phyloP scores from a whole-genome alignment of 116 monocot genomes.

The Cymodocea nodosa region DNA sequence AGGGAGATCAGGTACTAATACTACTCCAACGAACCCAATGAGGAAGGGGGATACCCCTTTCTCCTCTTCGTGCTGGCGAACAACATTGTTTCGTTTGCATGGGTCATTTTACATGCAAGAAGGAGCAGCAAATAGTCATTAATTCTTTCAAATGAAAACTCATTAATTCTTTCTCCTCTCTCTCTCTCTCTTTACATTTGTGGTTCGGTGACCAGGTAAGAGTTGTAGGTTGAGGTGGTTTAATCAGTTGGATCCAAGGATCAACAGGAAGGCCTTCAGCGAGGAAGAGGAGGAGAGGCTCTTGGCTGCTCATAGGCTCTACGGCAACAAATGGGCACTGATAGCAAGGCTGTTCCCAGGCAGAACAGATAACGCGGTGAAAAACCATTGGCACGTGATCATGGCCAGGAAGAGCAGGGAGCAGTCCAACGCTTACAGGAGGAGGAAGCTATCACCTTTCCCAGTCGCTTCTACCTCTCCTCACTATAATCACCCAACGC shows the following conservation, averaged over 20 bases:
- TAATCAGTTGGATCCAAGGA: constrained; percentile 78
- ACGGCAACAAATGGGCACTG: constrained; percentile 71
- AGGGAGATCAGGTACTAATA: constrained; percentile 25
- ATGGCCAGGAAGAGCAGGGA: constrained; percentile 62
- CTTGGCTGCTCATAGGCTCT: constrained; percentile 42
- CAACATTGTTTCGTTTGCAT: background rate
- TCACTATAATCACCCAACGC: background rate
- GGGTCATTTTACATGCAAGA: background rate
- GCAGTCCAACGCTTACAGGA: constrained; percentile 26
- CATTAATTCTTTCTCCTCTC: background rate
- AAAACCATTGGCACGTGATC: constrained; percentile 79
- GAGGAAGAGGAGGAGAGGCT: constrained; percentile 66
- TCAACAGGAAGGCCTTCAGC: constrained; percentile 55
- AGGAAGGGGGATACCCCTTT: background rate
- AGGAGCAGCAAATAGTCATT: too few relatives aligned
- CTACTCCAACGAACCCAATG: background rate
- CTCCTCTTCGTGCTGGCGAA: background rate
- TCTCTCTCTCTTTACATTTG: background rate
- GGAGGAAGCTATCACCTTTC: constrained; percentile 16
- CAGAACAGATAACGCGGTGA: constrained; percentile 72
- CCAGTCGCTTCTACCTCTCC: background rate
- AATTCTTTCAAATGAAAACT: too few relatives aligned
- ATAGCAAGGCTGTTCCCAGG: constrained; percentile 63
- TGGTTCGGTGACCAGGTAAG: constrained; percentile 32
- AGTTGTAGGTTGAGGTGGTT: constrained; percentile 79